Conservation (phyloP, 2,329 filamentous ascomycete genomes). For the Diaporthe ilicicola region DNA sequence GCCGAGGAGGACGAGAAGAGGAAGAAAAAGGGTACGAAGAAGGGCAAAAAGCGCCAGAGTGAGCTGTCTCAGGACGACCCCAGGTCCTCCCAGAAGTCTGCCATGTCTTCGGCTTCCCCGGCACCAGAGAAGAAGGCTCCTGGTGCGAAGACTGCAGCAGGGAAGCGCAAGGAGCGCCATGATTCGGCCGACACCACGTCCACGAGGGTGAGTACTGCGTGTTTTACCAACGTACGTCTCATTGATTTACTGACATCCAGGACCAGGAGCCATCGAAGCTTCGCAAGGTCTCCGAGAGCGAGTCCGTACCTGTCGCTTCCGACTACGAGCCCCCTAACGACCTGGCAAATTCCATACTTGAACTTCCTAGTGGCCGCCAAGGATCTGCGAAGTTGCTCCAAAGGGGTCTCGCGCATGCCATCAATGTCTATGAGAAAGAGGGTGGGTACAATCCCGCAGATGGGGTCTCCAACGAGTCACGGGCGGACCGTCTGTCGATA, state of each 20-base stretch:
- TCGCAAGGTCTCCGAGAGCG: constrained; percentile 64
- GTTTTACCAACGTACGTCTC: too few species aligned
- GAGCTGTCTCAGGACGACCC: constrained; percentile 61
- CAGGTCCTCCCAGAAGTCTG: constrained; percentile 48
- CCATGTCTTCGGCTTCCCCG: constrained; percentile 46
- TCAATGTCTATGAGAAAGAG: constrained; percentile 73
- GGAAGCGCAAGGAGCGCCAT: constrained; percentile 67
- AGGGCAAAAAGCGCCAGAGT: constrained; percentile 71
- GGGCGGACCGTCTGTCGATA: constrained; percentile 76
- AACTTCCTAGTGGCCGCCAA: constrained; percentile 71
- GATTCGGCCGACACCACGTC: constrained; percentile 61
- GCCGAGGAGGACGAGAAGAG: constrained; percentile 68
- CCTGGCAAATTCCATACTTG: constrained; percentile 58
- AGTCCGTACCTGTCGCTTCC: constrained; percentile 46
- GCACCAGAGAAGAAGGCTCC: constrained; percentile 53
- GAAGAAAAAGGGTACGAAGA: constrained; percentile 67
- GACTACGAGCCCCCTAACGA: constrained; percentile 61
- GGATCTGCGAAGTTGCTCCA: constrained; percentile 75
- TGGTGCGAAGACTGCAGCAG: constrained; percentile 46
- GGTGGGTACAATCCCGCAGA: constrained; percentile 69
- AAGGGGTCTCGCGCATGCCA: constrained; percentile 72
- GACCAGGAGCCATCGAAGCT: constrained; percentile 56
- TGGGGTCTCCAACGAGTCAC: constrained; percentile 68
- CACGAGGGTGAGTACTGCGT: constrained; percentile 53
- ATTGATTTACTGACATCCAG: not conserved